A percentile compares a stretch with the other conserved stretches of the same genome.
These are phyloP conservation scores for Trichocladium antarcticum DNA, from an alignment of 495 filamentous ascomycete genomes.

Conservation along the genomic window DNA sequence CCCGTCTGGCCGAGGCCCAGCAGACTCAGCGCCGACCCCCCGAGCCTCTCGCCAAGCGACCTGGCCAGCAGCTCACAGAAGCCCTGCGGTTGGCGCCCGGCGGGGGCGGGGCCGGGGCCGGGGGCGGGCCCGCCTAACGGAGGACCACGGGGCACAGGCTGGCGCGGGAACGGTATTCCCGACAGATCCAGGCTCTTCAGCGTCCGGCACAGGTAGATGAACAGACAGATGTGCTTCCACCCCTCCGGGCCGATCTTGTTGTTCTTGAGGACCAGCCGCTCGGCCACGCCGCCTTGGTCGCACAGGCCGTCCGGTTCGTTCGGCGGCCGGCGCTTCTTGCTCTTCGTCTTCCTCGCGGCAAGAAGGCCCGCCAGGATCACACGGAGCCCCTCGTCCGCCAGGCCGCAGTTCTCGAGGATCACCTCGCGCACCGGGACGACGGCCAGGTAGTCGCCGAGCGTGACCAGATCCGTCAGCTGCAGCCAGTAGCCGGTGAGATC, in stretches of 20 bases:
- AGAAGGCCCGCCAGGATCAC: constrained; percentile 79
- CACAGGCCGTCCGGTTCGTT: constrained; percentile 24
- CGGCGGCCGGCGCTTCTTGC: constrained; percentile 29
- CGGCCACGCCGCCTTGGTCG: constrained; percentile 56
- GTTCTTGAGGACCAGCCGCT: constrained; percentile 82
- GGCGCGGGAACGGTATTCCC: constrained; percentile 66
- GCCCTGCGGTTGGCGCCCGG: constrained; percentile 15
- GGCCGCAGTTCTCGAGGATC: constrained; percentile 70
- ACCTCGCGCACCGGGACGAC: constrained; percentile 82
- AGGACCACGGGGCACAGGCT: no score
- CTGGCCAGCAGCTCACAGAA: constrained; percentile 49
- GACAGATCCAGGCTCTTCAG: constrained; percentile 79
- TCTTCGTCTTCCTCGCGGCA: constrained; percentile 57
- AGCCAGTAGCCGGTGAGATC: constrained; percentile 79
- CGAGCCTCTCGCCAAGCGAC: constrained; percentile 64
- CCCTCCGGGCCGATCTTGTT: constrained; percentile 80
- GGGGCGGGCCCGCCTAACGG: neutral
- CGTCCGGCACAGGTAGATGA: constrained; percentile 78
- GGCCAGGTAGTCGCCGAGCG: constrained; percentile 85
- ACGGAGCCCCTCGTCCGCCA: constrained; percentile 76
- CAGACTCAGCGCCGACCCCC: constrained; percentile 66
- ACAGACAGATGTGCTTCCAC: constrained; percentile 84
- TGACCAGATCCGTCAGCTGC: constrained; percentile 68
- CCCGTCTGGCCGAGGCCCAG: constrained; percentile 72
- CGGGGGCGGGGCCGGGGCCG: constrained; percentile 3